Evolutionary conservation across 2,329 filamentous ascomycete species (phyloP), one percentile per base, ranked within the genome.

Genomic region (Diaporthe aspalathi): DNA sequence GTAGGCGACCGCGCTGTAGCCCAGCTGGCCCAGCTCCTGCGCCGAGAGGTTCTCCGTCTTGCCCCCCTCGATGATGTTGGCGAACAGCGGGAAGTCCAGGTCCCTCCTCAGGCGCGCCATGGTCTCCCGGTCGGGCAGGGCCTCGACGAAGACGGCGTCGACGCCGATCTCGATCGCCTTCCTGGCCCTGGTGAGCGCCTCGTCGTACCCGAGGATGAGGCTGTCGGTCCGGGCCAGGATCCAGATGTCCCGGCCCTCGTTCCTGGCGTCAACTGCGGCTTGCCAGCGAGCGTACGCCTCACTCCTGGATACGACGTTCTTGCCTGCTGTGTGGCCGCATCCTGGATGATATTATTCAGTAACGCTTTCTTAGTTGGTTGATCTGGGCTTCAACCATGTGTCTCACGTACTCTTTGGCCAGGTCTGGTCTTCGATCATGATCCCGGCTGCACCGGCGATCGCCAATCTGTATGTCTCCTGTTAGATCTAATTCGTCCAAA

Each of bases 31-130:
- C 20, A 56, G 29, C 53, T 56, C 53, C 1, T 56, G 7, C 3
- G 53, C 53, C 4, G 53, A 56, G 32, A 56, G 53, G n/a, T 38
- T 56, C 20, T 56, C 53, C 32, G 53, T 56, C 53, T 56, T 56
- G 32, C 53, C 53, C 9, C 53, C 53, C 53, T 56, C 32, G 53
- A 56, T 56, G 53, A 56, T 56, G 53, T 56, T 56, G 1, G 53
- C 53, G 11, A 56, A 24, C 32, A 38, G 2, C 5, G 53, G 53
- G 32, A 56, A 56, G 12, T 56, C 53, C 12, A 56, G 32, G 12
- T 56, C 53, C 53, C 38, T 56, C 32, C 53, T 16, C 5, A 56
- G 53, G 7, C 32, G 53, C 14, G 53, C 5, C 53, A 38, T 56
- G 20, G 53, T 56, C 53, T 56, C 53, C 1, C 32, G 29, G 53